phyloP scores from a whole-genome alignment of 2,329 filamentous ascomycete genomes.

The Aspergillus luchuensis region DNA sequence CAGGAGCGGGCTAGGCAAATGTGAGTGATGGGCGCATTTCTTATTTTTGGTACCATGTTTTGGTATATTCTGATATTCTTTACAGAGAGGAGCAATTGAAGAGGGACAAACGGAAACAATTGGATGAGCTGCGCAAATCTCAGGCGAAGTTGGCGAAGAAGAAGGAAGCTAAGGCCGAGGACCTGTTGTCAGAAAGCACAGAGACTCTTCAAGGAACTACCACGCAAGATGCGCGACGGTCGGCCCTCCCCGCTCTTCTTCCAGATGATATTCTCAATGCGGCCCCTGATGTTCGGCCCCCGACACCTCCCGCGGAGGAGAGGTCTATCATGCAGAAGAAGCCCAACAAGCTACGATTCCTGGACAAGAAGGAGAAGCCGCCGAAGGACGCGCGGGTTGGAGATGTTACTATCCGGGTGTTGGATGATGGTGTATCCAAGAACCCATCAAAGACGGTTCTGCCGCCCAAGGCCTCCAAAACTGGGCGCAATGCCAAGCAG shows the following conservation, averaged over 20 bases:
- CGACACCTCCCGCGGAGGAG: slow-evolving; percentile 47
- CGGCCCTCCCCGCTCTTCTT: slow-evolving; percentile 52
- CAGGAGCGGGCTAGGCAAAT: slow-evolving; percentile 40
- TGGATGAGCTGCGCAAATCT: slow-evolving; percentile 42
- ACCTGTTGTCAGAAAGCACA: slow-evolving; percentile 45
- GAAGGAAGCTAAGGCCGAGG: slow-evolving; percentile 35
- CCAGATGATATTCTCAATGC: slow-evolving; percentile 55
- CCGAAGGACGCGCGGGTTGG: slow-evolving; percentile 55
- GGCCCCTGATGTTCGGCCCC: slow-evolving; percentile 47
- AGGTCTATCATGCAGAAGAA: slow-evolving; percentile 27
- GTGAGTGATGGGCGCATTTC: slow-evolving; percentile 30
- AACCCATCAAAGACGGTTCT: slow-evolving; percentile 43
- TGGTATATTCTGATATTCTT: slow-evolving; percentile 23
- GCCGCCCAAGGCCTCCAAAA: slow-evolving; percentile 50
- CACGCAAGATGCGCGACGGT: slow-evolving; percentile 39
- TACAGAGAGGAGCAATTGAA: slow-evolving; percentile 42
- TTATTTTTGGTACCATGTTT: background rate
- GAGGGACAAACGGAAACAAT: slow-evolving; percentile 43
- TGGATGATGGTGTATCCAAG: slow-evolving; percentile 39
- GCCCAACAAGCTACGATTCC: slow-evolving; percentile 51
- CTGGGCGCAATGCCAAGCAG: slow-evolving; percentile 40
- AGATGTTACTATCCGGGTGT: slow-evolving; percentile 52
- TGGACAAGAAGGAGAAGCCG: slow-evolving; percentile 51
- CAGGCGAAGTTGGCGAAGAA: slow-evolving; percentile 40
- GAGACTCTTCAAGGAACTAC: slow-evolving; percentile 43